These are phyloP conservation scores for Ustilago nuda DNA, from an alignment of 1,284 basidiomycete species.

Conservation along the genomic window DNA sequence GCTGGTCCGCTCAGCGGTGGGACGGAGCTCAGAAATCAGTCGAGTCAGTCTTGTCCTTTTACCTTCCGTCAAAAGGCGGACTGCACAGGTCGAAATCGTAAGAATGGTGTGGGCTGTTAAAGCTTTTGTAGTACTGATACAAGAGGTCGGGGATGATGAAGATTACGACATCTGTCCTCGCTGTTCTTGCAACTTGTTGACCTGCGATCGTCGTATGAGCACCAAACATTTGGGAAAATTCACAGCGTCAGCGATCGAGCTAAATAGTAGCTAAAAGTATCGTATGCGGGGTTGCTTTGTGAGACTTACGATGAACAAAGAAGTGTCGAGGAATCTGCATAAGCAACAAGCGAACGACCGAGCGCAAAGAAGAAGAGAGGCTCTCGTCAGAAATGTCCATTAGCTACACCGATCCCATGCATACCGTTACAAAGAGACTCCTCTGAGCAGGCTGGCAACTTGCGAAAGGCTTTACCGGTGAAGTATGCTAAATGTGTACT, in stretches of 20 bases:
- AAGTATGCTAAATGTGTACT: conserved; percentile 46
- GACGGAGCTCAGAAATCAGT: no score
- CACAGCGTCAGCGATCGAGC: background rate
- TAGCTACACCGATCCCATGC: no score
- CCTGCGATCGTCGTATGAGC: conserved; percentile 26
- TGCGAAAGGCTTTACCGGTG: no score
- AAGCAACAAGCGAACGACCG: background rate
- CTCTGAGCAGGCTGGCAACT: no score
- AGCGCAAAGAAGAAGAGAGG: background rate
- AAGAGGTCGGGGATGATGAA: background rate
- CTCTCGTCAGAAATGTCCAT: no score
- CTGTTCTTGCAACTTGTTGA: conserved; percentile 79
- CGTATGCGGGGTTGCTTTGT: background rate
- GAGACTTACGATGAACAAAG: conserved; percentile 70
- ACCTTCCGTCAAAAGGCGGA: no score
- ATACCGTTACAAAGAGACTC: no score
- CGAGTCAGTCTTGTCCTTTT: no score
- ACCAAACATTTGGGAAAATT: background rate
- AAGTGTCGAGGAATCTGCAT: conserved; percentile 86
- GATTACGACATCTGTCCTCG: conserved; percentile 46
- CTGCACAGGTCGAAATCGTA: no score
- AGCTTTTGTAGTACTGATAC: conserved; percentile 30
- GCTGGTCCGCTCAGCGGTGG: no score
- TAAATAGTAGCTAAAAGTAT: background rate
- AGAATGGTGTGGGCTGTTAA: conserved; percentile 12